Evolutionary conservation across 352 stramenopile species (phyloP), one percentile per base, ranked within the genome.

Genomic region (Globisporangium lucens): DNA sequence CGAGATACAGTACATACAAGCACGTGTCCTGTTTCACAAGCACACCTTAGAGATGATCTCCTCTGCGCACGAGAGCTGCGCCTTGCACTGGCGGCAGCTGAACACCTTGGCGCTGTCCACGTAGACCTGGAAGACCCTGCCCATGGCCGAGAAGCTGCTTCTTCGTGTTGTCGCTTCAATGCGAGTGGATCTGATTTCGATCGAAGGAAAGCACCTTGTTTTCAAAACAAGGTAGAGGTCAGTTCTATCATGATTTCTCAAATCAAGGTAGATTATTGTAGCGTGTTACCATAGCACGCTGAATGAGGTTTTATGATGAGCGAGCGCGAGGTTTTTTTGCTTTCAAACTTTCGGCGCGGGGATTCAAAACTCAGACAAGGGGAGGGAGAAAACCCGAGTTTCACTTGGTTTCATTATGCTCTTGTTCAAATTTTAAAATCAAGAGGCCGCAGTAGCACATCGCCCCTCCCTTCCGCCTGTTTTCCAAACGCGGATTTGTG

Each of bases 1-100:
- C 2, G 33, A 36, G 13, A 17, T 58, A 30, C 35, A 68, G 47
- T 33, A 30, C 35, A 68, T 43, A n/a, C n/a, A 52, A 67, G 41
- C 12, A 27, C 10, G 17, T 24, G 17, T 5, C 12, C 27, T 10
- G 36, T 58, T 10, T 64, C 30, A 69, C 63, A 77, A 27, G n/a
- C 71, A 76, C 70, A 91, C 94, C 75, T 98, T 98, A 33, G 93
- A 98, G 63, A 98, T 95, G 67, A 98, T 98, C 66, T 98, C 93
- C 70, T 98, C 93, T 59, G 89, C 83, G 73, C 79, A 90, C 8
- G 93, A 93, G 36, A 98, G 77, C 68, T 98, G 93, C 43, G 95
- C 95, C 57, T 82, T 79, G 75, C 95, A 98, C 38, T 97, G 81
- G 65, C 76, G 83, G 75, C 95, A 98, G 59, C 87, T 83, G 66